Percentiles rank a stretch among this genome's conserved stretches.
These are phyloP conservation scores for Anethum foeniculum DNA, from an alignment of 140 eudicot species.

Conservation along the genomic window DNA sequence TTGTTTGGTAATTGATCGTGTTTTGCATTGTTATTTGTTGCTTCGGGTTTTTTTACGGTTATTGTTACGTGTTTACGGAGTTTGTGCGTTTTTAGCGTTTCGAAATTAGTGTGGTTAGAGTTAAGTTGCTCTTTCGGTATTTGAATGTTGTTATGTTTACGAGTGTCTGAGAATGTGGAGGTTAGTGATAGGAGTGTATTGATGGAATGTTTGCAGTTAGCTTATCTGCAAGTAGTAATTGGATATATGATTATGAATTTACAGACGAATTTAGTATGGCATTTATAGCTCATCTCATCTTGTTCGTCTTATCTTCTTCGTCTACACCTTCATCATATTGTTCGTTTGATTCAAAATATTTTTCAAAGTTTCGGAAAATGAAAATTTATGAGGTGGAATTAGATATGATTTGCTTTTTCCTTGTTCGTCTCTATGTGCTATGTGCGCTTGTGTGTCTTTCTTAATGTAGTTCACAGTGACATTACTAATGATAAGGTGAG, in stretches of 20 bases:
- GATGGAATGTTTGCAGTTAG: not conserved
- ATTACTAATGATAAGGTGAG: not conserved
- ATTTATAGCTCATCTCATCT: not conserved
- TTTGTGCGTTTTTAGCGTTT: not conserved
- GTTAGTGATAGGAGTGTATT: not conserved
- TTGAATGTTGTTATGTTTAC: constrained; percentile 18
- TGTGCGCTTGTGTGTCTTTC: not conserved
- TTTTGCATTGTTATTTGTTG: constrained; percentile 35
- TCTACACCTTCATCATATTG: not conserved
- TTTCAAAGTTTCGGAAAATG: not conserved
- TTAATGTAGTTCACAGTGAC: not conserved
- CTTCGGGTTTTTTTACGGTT: constrained; percentile 11
- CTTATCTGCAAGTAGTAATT: not conserved
- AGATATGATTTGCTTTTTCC: not conserved
- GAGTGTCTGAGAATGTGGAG: constrained; percentile 8
- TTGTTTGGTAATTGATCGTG: constrained; percentile 19
- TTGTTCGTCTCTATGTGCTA: not conserved
- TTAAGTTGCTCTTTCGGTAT: not conserved
- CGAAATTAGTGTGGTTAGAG: constrained; percentile 4
- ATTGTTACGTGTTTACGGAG: not conserved
- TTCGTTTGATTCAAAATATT: not conserved
- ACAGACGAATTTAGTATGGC: not conserved
- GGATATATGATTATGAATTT: not conserved
- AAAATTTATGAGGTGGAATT: not conserved
- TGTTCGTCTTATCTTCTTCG: not conserved